Percentiles rank a stretch among this genome's conserved stretches.
These are phyloP conservation scores for Fraxinus quadrangulata DNA, from an alignment of 257 asterid species.

Conservation along the genomic window DNA sequence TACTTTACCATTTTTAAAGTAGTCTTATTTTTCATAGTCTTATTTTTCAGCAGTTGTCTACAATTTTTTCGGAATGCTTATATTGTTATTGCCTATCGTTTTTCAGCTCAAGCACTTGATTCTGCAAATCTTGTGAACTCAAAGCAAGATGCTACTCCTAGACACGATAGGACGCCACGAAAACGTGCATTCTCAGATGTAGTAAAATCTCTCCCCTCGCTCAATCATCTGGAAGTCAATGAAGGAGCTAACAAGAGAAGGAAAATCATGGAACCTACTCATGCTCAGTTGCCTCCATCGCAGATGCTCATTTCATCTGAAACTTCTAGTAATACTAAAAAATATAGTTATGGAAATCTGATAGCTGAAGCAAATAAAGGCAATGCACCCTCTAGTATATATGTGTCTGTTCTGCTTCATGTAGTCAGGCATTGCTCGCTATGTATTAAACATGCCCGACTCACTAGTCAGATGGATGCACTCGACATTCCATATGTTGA, in stretches of 20 bases:
- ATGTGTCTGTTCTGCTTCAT: conserved; percentile 79
- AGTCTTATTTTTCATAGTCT: not conserved
- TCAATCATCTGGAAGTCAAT: conserved; percentile 45
- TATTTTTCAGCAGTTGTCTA: not conserved
- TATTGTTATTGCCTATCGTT: conserved; percentile 22
- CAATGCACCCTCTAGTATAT: conserved; percentile 72
- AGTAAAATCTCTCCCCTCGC: conserved; percentile 70
- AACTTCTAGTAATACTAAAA: conserved; percentile 51
- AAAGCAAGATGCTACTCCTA: conserved; percentile 42
- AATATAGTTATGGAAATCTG: conserved; percentile 64
- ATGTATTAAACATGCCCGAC: conserved; percentile 91
- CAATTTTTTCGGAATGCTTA: conserved; percentile 13
- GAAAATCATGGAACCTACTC: conserved; percentile 43
- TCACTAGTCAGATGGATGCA: conserved; percentile 96
- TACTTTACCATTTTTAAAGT: conserved; percentile 1
- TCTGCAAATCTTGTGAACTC: conserved; percentile 48
- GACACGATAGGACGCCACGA: conserved; percentile 47
- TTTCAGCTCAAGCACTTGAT: conserved; percentile 59
- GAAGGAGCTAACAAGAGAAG: conserved; percentile 67
- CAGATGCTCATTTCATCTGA: conserved; percentile 47
- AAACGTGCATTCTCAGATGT: conserved; percentile 76
- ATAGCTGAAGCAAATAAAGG: conserved; percentile 92
- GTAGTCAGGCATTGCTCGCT: conserved; percentile 92
- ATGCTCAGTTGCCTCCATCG: conserved; percentile 42
- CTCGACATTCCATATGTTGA: conserved; percentile 92